phyloP scores from a whole-genome alignment of 2,329 filamentous ascomycete species.

The Trichoderma breve region DNA sequence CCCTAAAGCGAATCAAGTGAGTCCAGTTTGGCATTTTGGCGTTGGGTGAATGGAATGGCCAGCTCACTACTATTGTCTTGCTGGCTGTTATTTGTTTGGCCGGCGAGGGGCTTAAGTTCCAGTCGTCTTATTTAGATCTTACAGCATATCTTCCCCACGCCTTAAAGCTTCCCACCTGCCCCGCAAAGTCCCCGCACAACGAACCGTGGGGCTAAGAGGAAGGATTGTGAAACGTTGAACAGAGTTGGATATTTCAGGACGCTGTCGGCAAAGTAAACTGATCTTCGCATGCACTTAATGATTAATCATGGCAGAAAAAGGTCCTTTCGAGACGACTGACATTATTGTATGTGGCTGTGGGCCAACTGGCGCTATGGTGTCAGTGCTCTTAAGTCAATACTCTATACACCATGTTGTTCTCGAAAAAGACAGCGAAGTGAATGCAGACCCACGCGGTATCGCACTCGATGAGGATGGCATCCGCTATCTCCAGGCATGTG shows the following conservation, averaged over 20 bases:
- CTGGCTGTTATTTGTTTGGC: not conserved
- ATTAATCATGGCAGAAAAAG: not conserved
- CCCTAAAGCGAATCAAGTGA: slow-evolving; percentile 9
- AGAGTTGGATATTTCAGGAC: not conserved
- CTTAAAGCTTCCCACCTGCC: not conserved
- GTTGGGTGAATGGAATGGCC: not conserved
- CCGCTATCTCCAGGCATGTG: slow-evolving; percentile 26
- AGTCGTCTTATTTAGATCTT: not conserved
- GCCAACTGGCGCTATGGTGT: slow-evolving; percentile 30
- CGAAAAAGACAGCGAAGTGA: slow-evolving; percentile 29
- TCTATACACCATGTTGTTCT: slow-evolving; percentile 26
- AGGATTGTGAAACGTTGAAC: not conserved
- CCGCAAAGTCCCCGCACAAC: not conserved
- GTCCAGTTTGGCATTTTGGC: not conserved
- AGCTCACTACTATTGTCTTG: not conserved
- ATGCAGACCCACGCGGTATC: slow-evolving; percentile 32
- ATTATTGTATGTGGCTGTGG: slow-evolving; percentile 30
- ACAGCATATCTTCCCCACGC: not conserved
- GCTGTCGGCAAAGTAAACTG: not conserved
- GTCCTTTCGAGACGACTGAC: slow-evolving; percentile 24
- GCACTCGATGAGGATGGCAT: slow-evolving; percentile 34
- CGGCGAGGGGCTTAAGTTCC: not conserved
- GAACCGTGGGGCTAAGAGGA: not conserved
- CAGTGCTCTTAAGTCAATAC: slow-evolving; percentile 22
- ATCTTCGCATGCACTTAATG: not conserved